Conservation (phyloP, 495 filamentous ascomycete genomes). For the Lophiotrema nucula region DNA sequence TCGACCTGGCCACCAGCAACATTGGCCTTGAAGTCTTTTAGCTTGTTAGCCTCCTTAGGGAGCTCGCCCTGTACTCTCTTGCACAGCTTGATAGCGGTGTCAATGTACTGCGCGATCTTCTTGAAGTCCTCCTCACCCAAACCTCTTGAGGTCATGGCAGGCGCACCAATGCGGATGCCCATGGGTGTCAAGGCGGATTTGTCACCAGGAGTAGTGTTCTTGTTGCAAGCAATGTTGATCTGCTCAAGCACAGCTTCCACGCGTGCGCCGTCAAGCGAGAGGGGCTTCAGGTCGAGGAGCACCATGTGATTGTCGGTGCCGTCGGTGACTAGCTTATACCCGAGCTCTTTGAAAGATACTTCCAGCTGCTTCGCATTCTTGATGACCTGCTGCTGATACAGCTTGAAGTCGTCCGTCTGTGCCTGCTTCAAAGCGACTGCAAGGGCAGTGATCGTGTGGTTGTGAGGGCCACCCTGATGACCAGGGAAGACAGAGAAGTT, state of each 20-base stretch:
- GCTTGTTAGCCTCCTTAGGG: slow-evolving; percentile 96
- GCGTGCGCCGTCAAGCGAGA: slow-evolving; percentile 83
- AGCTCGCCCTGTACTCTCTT: slow-evolving; percentile 78
- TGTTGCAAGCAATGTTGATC: slow-evolving; percentile 93
- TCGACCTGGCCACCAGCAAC: slow-evolving; percentile 72
- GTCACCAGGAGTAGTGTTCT: slow-evolving; percentile 97
- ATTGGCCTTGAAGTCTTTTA: slow-evolving; percentile 98
- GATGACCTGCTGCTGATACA: slow-evolving; percentile 86
- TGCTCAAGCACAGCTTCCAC: slow-evolving; percentile 94
- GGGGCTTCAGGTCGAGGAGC: slow-evolving; percentile 90
- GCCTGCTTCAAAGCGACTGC: slow-evolving; percentile 93
- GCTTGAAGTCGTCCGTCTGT: slow-evolving; percentile 79
- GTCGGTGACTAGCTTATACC: slow-evolving; percentile 87
- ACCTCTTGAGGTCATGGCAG: slow-evolving; percentile 93
- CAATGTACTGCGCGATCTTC: slow-evolving; percentile 85
- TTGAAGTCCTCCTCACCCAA: slow-evolving; percentile 93
- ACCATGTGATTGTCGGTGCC: slow-evolving; percentile 98
- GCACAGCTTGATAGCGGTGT: slow-evolving; percentile 58
- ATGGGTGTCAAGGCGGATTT: slow-evolving; percentile 88
- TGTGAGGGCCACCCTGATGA: slow-evolving; percentile 96
- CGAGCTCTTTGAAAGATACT: slow-evolving; percentile 70
- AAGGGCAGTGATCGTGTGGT: slow-evolving; percentile 96
- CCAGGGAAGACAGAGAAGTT: slow-evolving; percentile 98
- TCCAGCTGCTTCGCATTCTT: slow-evolving; percentile 84
- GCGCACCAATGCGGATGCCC: slow-evolving; percentile 87